Base-by-base conservation (phyloP, 2,329 filamentous ascomycete genomes). In the Penicillium sp. region DNA sequence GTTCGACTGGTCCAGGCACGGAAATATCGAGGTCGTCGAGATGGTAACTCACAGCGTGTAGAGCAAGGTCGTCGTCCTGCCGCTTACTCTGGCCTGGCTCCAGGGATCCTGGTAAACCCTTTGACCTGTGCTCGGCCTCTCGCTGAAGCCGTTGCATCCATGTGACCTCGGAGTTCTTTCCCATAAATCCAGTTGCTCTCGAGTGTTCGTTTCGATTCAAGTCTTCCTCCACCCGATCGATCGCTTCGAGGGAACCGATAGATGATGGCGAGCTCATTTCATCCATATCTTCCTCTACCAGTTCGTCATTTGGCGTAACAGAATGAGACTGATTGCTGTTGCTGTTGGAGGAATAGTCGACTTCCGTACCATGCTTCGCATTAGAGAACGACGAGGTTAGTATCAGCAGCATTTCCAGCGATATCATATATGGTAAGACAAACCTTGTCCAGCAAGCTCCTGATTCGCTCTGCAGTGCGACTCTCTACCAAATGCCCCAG, bases 151-250 rank as follows among this genome's bases (percentile, higher is more conserved):
- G 72, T 61, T 81, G 78, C 66, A 81, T 74, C 79, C 79, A 81
- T 14, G 75, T 80, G 14, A 80, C 66, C 57, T 81, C 79, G 0
- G 79, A 81, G 43, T 79, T 80, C 60, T 81, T 81, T 3, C 79
- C 79, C 70, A 79, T 77, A 61, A 76, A 81, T 1, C 78, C 77
- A 1, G 76, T 80, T 7, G 75, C 73, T 56, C 76, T 67, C 2
- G 75, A 70, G 43, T 70, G 63, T 62, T 75, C 72, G 56, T 65
- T 73, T 48, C 76, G 72, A 22, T 79, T 78, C 52, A 80, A 67
- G 49, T 81, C 79, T 64, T 81, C 78, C 52, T 80, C 75, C 14
- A 80, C 76, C n/a, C 76, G 72, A 62, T 81, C 79, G 25, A 80
- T 76, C 5, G 78, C 77, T 42, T 80, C 78, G 33, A 79, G 72